Conservation (phyloP, 306 rosid genomes). For the apple (Malus domestica) region DNA sequence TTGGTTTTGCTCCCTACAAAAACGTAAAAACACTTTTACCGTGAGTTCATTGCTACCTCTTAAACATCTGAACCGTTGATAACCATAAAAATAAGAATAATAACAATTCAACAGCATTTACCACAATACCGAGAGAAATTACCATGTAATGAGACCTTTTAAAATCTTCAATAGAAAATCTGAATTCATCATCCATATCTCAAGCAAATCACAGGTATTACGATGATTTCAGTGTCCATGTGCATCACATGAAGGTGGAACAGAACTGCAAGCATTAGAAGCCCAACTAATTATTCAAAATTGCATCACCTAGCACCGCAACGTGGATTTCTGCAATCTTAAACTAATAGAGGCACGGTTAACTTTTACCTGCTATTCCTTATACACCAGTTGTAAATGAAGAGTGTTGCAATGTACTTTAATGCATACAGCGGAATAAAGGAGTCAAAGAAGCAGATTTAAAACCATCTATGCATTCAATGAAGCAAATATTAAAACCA, state of each 20-base stretch:
- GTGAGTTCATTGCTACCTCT: neutral
- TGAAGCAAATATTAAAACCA: neutral
- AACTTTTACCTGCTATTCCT: neutral
- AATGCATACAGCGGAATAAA: neutral
- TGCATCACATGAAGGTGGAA: neutral
- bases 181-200: neutral
- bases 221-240: neutral
- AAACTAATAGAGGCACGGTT: neutral
- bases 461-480: neutral
- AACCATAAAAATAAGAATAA: neutral
- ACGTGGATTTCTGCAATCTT: neutral
- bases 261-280: neutral
- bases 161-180: neutral
- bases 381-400: neutral
- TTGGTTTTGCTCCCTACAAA: neutral
- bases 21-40: neutral
- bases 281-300: no score
- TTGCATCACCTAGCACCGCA: neutral
- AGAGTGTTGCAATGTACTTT: neutral
- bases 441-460: neutral
- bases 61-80: no score
- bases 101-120: no score
- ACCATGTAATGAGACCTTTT: neutral
- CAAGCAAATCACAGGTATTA: neutral
- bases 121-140: neutral